phyloP scores from a whole-genome alignment of 2,329 filamentous ascomycete genomes.

The Aspergillus amoenus region DNA sequence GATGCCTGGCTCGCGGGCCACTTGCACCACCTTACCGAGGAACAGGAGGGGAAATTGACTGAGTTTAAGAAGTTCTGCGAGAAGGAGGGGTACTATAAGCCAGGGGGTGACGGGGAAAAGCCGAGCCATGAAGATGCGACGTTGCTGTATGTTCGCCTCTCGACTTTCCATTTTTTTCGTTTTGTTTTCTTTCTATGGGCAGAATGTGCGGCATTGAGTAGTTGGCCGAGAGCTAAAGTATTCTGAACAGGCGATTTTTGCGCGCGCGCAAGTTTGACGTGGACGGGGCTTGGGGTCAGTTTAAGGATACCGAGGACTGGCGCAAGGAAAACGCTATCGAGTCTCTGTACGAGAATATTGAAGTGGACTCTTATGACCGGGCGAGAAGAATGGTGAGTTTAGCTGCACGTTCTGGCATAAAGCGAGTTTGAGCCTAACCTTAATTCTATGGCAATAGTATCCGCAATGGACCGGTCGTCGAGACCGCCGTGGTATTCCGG shows the following conservation, averaged over 20 bases:
- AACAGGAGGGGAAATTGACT: constrained; percentile 66
- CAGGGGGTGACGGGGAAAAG: constrained; percentile 32
- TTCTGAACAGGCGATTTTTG: constrained; percentile 67
- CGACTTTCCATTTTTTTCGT: too few relatives aligned
- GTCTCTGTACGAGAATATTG: constrained; percentile 80
- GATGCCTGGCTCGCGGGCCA: constrained; percentile 60
- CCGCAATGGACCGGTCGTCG: constrained; percentile 93
- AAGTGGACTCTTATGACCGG: constrained; percentile 78
- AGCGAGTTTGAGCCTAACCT: background rate
- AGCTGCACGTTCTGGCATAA: background rate
- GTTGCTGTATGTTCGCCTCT: constrained; percentile 41
- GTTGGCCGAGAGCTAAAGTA: background rate
- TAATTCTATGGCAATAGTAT: constrained; percentile 56
- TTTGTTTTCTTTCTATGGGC: background rate
- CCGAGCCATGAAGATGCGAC: constrained; percentile 50
- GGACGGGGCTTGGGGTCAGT: constrained; percentile 76
- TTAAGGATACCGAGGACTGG: constrained; percentile 87
- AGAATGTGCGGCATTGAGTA: background rate
- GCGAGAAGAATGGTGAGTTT: constrained; percentile 65
- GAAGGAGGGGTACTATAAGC: constrained; percentile 58
- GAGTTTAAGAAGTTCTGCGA: constrained; percentile 70
- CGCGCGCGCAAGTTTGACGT: constrained; percentile 80
- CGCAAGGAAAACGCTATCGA: constrained; percentile 75
- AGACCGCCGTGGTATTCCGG: constrained; percentile 84
- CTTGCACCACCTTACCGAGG: constrained; percentile 69